A percentile compares a stretch with the other conserved stretches of the same genome.
Evolutionary conservation across 208 protist genomes (phyloP).

Genomic region (Trypanosoma theileri): DNA sequence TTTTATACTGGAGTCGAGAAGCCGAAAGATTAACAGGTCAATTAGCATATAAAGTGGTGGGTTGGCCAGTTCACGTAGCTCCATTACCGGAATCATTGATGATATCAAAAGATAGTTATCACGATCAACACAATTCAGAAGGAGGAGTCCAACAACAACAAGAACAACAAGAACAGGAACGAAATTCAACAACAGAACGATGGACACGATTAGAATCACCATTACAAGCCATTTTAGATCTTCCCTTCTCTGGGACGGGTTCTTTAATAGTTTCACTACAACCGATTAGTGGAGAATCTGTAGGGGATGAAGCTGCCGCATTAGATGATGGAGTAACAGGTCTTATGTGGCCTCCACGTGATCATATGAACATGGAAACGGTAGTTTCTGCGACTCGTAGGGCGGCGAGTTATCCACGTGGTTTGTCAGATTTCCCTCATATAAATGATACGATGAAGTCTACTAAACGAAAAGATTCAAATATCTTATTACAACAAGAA

Average conservation of each 20-base stretch:
- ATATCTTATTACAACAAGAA: too few species aligned
- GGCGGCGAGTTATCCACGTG: background rate
- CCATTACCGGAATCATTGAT: background rate
- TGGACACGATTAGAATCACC: conserved; percentile 11
- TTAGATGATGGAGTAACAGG: conserved; percentile 6
- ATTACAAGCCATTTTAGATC: conserved; percentile 5
- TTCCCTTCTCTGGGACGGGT: background rate
- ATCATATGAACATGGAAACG: background rate
- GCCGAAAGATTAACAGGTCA: conserved; percentile 43
- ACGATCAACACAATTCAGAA: background rate
- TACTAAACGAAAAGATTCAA: too few species aligned
- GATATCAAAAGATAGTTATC: background rate
- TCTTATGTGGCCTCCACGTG: conserved; percentile 20
- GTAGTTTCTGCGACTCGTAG: background rate
- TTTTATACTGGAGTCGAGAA: conserved; percentile 60
- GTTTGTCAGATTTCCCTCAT: background rate
- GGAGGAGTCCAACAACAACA: background rate
- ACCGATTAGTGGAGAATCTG: conserved; percentile 17
- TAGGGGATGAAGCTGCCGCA: conserved; percentile 10
- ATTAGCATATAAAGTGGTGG: conserved; percentile 49
- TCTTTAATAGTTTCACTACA: conserved; percentile 11
- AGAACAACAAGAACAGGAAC: background rate
- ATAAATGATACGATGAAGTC: background rate
- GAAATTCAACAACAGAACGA: background rate
- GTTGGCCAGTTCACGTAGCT: conserved; percentile 30